Percentiles rank a stretch among this genome's conserved stretches.
phyloP scores from a whole-genome alignment of 192 early-diverging fungal species.

The Coemansia guatemalensis region DNA sequence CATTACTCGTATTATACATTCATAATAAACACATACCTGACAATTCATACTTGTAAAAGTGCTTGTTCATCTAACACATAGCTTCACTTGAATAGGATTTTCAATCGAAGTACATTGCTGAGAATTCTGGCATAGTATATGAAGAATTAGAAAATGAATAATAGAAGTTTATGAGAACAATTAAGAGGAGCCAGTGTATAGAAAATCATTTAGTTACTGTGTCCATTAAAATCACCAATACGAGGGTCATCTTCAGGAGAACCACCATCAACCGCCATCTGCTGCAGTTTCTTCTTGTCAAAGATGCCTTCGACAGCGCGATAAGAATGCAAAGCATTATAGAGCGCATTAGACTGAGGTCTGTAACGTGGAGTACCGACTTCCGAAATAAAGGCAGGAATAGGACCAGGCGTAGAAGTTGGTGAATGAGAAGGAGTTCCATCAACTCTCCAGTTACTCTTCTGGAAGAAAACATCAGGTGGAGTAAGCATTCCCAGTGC shows the following conservation, averaged over 20 bases:
- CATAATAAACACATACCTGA: no score
- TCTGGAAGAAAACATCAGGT: constrained; percentile 67
- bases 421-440: constrained; percentile 47
- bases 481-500: constrained; percentile 74
- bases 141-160: no score
- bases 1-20: no score
- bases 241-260: constrained; percentile 17
- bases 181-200: no score
- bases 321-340: constrained; percentile 14
- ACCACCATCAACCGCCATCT: constrained; percentile 1
- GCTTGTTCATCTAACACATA: no score
- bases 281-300: background rate
- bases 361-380: constrained; percentile 29
- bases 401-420: constrained; percentile 25
- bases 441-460: constrained; percentile 43
- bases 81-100: no score
- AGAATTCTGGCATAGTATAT: no score
- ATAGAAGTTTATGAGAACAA: no score
- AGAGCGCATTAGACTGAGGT: constrained; percentile 30
- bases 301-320: background rate
- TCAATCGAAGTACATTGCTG: no score
- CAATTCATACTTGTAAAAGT: no score
- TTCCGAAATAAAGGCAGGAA: constrained; percentile 36
- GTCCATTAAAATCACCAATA: constrained; percentile 5
- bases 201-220: no score